A percentile compares a stretch with the other conserved stretches of the same genome.
Evolutionary conservation across 192 early-diverging fungal species (phyloP).

Genomic region (Coemansia sp.): DNA sequence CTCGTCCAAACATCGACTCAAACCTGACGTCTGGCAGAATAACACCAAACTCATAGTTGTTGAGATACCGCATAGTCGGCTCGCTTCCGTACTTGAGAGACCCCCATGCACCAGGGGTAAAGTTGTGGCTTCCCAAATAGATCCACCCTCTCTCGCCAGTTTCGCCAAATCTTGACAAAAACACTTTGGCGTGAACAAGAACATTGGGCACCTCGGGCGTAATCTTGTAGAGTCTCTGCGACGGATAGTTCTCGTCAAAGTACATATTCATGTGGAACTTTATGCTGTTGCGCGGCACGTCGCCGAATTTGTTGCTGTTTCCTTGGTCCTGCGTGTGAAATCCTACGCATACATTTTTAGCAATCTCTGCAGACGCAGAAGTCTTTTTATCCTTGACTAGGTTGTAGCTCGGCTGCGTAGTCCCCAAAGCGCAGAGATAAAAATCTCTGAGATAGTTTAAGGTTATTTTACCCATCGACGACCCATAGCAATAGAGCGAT

Average conservation of each 20-base stretch:
- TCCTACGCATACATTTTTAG: constrained; percentile 13
- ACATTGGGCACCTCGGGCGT: constrained; percentile 6
- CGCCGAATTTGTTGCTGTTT: constrained; percentile 14
- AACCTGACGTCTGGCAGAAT: constrained; percentile 20
- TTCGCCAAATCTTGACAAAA: constrained; percentile 15
- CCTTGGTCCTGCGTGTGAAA: constrained; percentile 35
- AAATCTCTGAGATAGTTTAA: constrained; percentile 16
- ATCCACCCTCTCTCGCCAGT: constrained; percentile 24
- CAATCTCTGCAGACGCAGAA: neutral
- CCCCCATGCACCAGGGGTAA: constrained; percentile 42
- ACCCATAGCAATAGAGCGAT: constrained; percentile 34
- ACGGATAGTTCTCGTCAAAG: constrained; percentile 7
- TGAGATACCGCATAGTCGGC: constrained; percentile 4
- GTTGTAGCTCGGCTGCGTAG: neutral
- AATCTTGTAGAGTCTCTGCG: constrained; percentile 12
- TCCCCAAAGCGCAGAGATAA: constrained; percentile 15
- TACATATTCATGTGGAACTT: constrained; percentile 13
- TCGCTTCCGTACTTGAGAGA: neutral
- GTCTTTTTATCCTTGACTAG: neutral
- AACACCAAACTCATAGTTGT: constrained; percentile 48
- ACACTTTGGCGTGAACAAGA: constrained; percentile 29
- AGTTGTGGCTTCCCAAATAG: constrained; percentile 45
- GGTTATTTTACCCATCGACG: constrained; percentile 30
- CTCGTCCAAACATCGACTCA: constrained; percentile 20
- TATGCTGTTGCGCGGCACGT: constrained; percentile 7